phyloP scores from a whole-genome alignment of 2,329 filamentous ascomycete genomes.

The Cordyceps farinosa region DNA sequence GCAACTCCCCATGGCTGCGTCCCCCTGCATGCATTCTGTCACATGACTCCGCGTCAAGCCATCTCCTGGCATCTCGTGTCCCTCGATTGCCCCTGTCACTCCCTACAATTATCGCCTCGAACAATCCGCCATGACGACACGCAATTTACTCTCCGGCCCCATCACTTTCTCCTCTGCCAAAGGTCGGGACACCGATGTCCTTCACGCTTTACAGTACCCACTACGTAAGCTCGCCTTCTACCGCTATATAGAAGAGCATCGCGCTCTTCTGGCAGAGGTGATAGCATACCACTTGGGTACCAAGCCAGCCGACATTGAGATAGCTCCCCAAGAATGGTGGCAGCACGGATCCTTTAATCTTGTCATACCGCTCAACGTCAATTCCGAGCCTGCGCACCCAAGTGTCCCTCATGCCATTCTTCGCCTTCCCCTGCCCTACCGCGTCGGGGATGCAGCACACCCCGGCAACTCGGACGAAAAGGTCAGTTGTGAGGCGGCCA shows the following conservation, averaged over 20 bases:
- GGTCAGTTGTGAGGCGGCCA: slow-evolving; percentile 35
- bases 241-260: slow-evolving; percentile 14
- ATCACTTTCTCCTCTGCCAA: slow-evolving; percentile 18
- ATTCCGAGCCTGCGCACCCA: slow-evolving; percentile 5
- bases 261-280: not conserved
- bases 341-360: slow-evolving; percentile 34
- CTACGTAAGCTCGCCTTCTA: slow-evolving; percentile 19
- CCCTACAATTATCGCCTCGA: no score
- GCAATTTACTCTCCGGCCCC: slow-evolving; percentile 20
- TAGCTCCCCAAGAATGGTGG: slow-evolving; percentile 21
- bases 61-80: no score
- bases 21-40: no score
- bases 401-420: slow-evolving; percentile 20
- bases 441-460: slow-evolving; percentile 34
- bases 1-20: no score
- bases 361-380: slow-evolving; percentile 29
- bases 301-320: slow-evolving; percentile 6
- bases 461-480: slow-evolving; percentile 40
- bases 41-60: no score
- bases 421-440: slow-evolving; percentile 33
- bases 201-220: slow-evolving; percentile 19
- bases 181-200: slow-evolving; percentile 15
- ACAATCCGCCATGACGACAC: slow-evolving; percentile 18
- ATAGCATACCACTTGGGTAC: slow-evolving; percentile 3
- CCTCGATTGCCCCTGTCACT: no score